These are phyloP conservation scores for Quercus engelmannii DNA, from an alignment of 306 rosid genomes.

Conservation along the genomic window DNA sequence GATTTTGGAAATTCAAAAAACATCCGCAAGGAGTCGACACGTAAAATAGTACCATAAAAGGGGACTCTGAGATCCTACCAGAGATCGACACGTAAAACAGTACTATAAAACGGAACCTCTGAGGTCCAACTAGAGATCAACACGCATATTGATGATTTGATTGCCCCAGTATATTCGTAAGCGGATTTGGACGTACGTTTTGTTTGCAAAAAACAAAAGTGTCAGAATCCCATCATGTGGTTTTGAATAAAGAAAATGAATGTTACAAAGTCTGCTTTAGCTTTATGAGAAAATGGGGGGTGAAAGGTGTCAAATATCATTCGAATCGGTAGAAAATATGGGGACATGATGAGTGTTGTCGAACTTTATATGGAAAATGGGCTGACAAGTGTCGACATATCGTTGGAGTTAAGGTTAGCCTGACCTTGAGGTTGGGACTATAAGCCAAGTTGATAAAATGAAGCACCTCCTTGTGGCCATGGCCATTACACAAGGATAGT, in stretches of 20 bases:
- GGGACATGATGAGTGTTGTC: no score
- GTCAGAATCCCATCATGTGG: not conserved
- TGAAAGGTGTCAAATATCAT: not conserved
- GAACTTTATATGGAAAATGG: no score
- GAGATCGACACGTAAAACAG: constrained; percentile 11
- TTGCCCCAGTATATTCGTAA: not conserved
- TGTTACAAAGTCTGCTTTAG: not conserved
- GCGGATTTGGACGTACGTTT: constrained; percentile 2
- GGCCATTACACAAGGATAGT: no score
- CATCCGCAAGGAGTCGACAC: not conserved
- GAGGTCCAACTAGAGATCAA: not conserved
- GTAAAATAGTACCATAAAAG: not conserved
- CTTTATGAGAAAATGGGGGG: not conserved
- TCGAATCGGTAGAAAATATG: not conserved
- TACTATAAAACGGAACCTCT: not conserved
- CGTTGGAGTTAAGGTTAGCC: no score
- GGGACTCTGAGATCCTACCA: not conserved
- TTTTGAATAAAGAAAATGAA: not conserved
- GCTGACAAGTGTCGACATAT: no score
- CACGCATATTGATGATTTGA: constrained; percentile 1
- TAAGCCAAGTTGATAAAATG: no score
- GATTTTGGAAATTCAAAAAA: not conserved
- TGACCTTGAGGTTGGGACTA: no score
- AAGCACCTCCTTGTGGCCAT: no score
- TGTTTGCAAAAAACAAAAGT: not conserved